Base-by-base conservation (phyloP, 2,329 filamentous ascomycete genomes). In the Monilinia fructigena region DNA sequence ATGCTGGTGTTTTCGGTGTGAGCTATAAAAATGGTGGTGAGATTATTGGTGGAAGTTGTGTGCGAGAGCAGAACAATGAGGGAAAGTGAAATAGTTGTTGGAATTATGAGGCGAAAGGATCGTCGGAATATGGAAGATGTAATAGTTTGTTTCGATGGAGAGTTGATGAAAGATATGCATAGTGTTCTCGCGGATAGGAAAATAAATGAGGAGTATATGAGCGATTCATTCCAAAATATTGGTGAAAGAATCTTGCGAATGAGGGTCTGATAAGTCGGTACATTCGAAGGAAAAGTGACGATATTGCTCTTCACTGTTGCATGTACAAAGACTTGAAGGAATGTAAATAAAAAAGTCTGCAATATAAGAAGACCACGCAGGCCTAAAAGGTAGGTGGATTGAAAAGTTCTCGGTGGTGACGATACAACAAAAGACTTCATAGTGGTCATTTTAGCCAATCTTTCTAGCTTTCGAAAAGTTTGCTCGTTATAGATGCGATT, bases 141-240 rank as follows among this genome's bases (percentile, higher is more conserved):
- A 66, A 78, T 76, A 7, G 75, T 71, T 48, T 72, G 69, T 52
- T 76, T 75, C 4, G 71, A 75, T 0, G 77, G 76, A 40, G 77
- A 72, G 18, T 69, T 69, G 45, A 83, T 74, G 65, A 80, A 83
- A 4, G 78, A 78, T 2, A 82, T 74, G 45, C 75, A 76, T 31
- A 76, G 73, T 14, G 77, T 78, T 14, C 81, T 78, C 8, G 79
- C 80, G 4, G 79, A 81, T 26, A 83, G 74, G 31, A 81, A 74
- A 68, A 83, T 78, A 71, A 82, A 77, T 73, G 77, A 79, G 28
- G 78, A 79, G 72, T 79, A 79, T 63, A 82, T 78, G 66, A 82
- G 73, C 42, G 77, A 76, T 45, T 78, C 75, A 68, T 82, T 81
- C 78, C 79, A 81, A 66, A 68, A 77, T 4, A 82, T 72, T 18